Evolutionary conservation across 2,329 filamentous ascomycete species (phyloP), one percentile per base, ranked within the genome.

Genomic region (Microsporum canis): DNA sequence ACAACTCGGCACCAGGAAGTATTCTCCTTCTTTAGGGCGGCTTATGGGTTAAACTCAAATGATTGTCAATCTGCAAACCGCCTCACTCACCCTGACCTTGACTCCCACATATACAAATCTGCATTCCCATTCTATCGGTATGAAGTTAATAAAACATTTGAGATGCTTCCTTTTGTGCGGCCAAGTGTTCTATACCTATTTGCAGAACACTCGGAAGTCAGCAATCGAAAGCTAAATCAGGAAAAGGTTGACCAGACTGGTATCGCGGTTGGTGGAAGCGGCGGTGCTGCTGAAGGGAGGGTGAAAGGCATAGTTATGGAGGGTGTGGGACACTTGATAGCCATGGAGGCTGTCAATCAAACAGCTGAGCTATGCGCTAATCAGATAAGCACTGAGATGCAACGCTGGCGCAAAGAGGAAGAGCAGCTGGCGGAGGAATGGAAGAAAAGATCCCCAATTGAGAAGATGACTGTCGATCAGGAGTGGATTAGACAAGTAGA

Each of bases 1-100:
- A 97, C 92, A 0, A 87, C 89, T 0, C 90, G 91, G 68, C 88
- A 95, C 72, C 89, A 96, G 70, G 90, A 95, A 76, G 88, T 94
- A 61, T 78, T 78, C 63, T 78, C 77, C 12, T 79, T 78, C 67
- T 71, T 75, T 3, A 72, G 77, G 3, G 76, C 77, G 10, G 78
- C 76, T 59, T 78, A 76, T 63, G 86, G 88, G 5, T 88, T 89
- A 1, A 87, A 84, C 66, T 70, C 71, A 0, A 68, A 70, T 17
- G 68, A 67, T 38, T 65, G 68, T 7, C 68, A 69, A 34, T 70
- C 73, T 17, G 61, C 76, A n/a, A 76, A 76, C 64, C 71, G 71
- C 23, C 63, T 70, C n/a, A 77, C 75, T 31, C 76, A 72, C 67
- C 75, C 71, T 5, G 82, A 84, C 55, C 74, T 78, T 3, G 69